phyloP scores from a whole-genome alignment of 2,329 filamentous ascomycete genomes.

The Epicoccum nigrum region DNA sequence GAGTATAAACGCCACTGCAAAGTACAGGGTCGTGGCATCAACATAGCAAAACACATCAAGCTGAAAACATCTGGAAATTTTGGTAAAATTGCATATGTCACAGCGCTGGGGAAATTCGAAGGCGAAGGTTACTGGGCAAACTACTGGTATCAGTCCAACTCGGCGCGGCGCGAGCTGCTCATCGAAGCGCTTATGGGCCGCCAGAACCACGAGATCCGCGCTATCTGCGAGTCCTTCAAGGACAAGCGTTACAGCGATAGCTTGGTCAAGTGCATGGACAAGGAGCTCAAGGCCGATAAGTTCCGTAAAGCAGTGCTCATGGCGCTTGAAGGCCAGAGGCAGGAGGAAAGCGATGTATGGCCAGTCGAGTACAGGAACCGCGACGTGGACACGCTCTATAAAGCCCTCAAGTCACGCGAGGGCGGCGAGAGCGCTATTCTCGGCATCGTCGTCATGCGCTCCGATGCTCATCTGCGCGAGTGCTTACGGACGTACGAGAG shows the following conservation, averaged over 20 bases:
- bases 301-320: conserved; percentile 88
- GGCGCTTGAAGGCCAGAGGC: conserved; percentile 80
- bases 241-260: conserved; percentile 91
- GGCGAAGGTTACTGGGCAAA: conserved; percentile 97
- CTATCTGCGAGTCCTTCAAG: conserved; percentile 85
- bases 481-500: conserved; percentile 78
- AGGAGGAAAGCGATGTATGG: conserved; percentile 75
- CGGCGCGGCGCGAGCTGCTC: conserved; percentile 81
- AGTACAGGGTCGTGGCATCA: conserved; percentile 79
- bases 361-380: conserved; percentile 63
- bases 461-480: conserved; percentile 80
- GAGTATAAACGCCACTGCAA: conserved; percentile 94
- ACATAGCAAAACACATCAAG: conserved; percentile 85
- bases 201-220: conserved; percentile 81
- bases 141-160: conserved; percentile 93
- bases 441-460: conserved; percentile 78
- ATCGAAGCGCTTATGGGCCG: conserved; percentile 94
- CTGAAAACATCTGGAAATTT: conserved; percentile 78
- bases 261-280: conserved; percentile 83
- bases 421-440: conserved; percentile 91
- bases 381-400: conserved; percentile 75
- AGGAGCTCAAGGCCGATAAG: conserved; percentile 93
- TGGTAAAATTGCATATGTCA: conserved; percentile 90
- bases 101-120: conserved; percentile 88
- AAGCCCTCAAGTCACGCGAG: conserved; percentile 70